Base-by-base conservation (phyloP, 352 stramenopile genomes). In the Phytopythium ostracodes region DNA sequence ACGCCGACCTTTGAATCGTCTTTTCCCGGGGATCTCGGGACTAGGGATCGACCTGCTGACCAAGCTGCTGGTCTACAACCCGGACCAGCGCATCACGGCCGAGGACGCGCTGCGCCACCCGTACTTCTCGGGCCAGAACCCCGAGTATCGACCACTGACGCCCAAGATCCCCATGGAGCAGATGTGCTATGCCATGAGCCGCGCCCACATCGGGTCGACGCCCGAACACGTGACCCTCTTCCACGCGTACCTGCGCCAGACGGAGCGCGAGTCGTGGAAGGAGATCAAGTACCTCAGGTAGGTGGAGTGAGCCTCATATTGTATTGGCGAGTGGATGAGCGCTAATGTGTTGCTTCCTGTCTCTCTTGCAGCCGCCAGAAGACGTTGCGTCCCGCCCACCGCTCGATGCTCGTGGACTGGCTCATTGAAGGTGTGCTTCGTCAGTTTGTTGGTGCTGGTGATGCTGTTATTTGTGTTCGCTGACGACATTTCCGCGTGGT, bases 391-490 rank as follows among this genome's bases (percentile, higher is more conserved):
- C 87, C 89, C 9, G 76, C 87, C 1, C 87, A 97, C 50, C 84
- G 89, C 25, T 94, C 85, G 17, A 97, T 97, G 89, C 84, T 97
- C 36, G 89, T 97, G 5, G 89, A 97, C 67, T 97, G 89, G 89
- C 72, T 97, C 17, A 93, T 97, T 60, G 89, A 97, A 89, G 84
- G 84, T 93, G 67, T 36, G 10, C 12, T 44, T 70, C 10, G 40
- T 38, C 15, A 46, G 17, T 27, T 35, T 66, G 24, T 56, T 20
- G 18, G 0, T 51, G 31, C 59, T 31, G 24, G 5, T n/a, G n/a
- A n/a, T n/a, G n/a, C n/a, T 9, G 18, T 29, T 31, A n/a, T 7
- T 22, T 20, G 12, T 6, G 11, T 3, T 50, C 18, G 22, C 42
- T 20, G n/a, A 38, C 40, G 33, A 57, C 15, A 12, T 27, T 29